Evolutionary conservation across 371 early-diverging fungal species (phyloP), one percentile per base, ranked within the genome.

Genomic region (Mortierella sp.): DNA sequence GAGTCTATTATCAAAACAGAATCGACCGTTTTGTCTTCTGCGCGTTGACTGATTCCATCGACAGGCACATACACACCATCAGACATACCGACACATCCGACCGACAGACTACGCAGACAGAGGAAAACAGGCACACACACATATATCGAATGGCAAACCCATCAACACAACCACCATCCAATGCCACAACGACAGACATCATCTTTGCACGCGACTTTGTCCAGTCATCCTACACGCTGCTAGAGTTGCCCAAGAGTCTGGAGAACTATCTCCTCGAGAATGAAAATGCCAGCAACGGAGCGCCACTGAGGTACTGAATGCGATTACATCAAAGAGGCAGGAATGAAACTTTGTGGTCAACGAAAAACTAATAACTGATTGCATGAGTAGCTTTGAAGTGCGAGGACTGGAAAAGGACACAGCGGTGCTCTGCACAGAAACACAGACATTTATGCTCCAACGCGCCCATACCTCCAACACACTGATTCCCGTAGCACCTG

Each of bases 381-480:
- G 37, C 19, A 9, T 19, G 8, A 4, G 3, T 64, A 76, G 78
- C 19, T 76, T 76, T 24, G 65, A 76, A 27, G 57, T 76, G 21
- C 60, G 78, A 39, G 78, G 78, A n/a, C 27, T 61, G 19, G 78
- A 76, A 32, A 64, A 60, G 49, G 78, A 76, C 27, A 65, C 78
- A 8, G 78, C 78, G 14, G 78, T 76, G 17, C 55, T 76, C 15
- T 76, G 78, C 50, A 76, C 78, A 12, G 48, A 60, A 6, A 50
- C 60, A 15, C 51, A 76, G 50, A 70, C 78, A 0, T 76, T 76
- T 42, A 61, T 53, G 24, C 43, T 76, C 3, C 78, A 70, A 27
- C 60, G 78, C 15, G 78, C 78, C n/a, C 66, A 76, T 26, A 76
- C 78, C 27, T 76, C 78, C 61, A 76, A 76, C 51, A 70, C 53